Conservation (phyloP, 2,329 filamentous ascomycete species). For the Albifimbria verrucaria region DNA sequence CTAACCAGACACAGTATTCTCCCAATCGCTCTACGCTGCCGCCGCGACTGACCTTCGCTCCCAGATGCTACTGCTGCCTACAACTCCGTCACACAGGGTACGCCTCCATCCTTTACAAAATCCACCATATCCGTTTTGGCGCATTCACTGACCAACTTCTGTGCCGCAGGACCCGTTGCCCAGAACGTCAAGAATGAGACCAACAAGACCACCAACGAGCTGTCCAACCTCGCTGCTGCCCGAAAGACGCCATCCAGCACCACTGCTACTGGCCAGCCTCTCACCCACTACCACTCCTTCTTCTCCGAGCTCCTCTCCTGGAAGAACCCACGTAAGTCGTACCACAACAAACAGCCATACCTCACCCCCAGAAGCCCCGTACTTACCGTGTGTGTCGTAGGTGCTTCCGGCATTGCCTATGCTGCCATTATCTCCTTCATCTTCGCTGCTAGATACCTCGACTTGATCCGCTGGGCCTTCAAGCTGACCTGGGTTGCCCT, state of each 20-base stretch:
- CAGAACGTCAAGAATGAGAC: constrained; percentile 56
- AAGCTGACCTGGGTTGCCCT: constrained; percentile 64
- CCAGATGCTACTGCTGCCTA: constrained; percentile 49
- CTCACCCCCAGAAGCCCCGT: too few species aligned
- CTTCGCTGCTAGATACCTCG: constrained; percentile 62
- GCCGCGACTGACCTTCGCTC: constrained; percentile 25
- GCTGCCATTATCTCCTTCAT: constrained; percentile 55
- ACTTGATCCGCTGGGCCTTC: constrained; percentile 62
- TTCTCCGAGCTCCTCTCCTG: constrained; percentile 68
- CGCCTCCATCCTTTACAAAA: constrained; percentile 11
- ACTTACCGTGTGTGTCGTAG: too few species aligned
- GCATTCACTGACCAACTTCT: not conserved
- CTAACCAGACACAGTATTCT: constrained; percentile 4
- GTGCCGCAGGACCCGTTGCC: constrained; percentile 52
- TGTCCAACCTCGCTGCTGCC: constrained; percentile 55
- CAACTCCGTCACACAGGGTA: constrained; percentile 46
- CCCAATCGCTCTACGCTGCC: not conserved
- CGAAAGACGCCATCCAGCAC: constrained; percentile 51
- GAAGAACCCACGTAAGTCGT: constrained; percentile 60
- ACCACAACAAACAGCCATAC: not conserved
- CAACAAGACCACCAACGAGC: constrained; percentile 52
- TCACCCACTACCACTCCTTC: constrained; percentile 70
- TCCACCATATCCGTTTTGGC: not conserved
- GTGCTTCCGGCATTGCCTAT: constrained; percentile 64
- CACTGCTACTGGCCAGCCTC: constrained; percentile 57